Evolutionary conservation across 768 basidiomycete species (phyloP), one percentile per base, ranked within the genome.

Genomic region (Psilocybe cyanescens): DNA sequence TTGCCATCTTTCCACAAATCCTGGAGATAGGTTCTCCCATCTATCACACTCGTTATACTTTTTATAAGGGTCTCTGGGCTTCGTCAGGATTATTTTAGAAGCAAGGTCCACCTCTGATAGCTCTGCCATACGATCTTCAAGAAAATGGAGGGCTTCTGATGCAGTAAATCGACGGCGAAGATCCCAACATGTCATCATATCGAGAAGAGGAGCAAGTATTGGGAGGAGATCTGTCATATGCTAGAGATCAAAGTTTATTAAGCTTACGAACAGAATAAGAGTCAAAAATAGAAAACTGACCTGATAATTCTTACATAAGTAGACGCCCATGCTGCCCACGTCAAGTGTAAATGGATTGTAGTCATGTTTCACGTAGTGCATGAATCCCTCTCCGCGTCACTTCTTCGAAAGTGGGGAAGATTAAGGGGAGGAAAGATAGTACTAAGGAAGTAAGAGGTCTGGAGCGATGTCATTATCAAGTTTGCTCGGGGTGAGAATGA

Each of bases 261-360:
- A 35, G 7, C 33, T 11, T 24, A 24, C 6, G 6, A 30, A 35
- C 5, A 3, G 31, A 50, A 16, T 4, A n/a, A 28, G 24, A n/a
- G 52, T 48, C 6, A 16, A 44, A 44, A 44, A 24, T 12, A 44
- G 4, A 16, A 12, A 12, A 55, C 68, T 41, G 55, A 67, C 63
- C 56, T 71, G 62, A 52, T 44, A 64, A 2, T 31, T 3, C 0
- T 24, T 3, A 44, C 65, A 65, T 19, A 68, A 62, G 1, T 11
- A 31, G 1, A 44, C 41, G 24, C 72, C 72, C 50, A 73, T 17
- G 16, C 52, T 53, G 8, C 68, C 68, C 9, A 74, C 70, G 45
- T 73, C 73, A 44, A 59, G 69, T 0, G 67, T 65, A 60, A 73
- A 74, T 0, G 72, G 73, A 35, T 74, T 52, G 59, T 71, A 74